Base-by-base conservation (phyloP, 2,329 filamentous ascomycete species). In the Parascedosporium putredinis region DNA sequence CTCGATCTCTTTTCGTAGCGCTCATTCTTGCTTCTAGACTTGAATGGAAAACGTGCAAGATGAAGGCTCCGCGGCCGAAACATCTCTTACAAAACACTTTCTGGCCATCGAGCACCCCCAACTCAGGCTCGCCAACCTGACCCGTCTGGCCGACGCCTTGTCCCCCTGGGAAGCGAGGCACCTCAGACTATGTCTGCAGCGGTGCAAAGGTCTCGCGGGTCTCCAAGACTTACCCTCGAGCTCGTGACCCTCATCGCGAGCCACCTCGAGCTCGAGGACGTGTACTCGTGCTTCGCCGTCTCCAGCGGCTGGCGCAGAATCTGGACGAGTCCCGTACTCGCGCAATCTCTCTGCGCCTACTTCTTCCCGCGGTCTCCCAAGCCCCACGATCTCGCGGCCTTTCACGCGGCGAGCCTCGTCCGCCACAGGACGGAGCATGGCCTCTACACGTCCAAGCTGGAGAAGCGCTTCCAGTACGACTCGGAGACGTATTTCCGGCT, bases 141-240 rank as follows among this genome's bases (percentile, higher is more conserved):
- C 64, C 36, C 29, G n/a, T 2, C 55, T 61, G 16, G 45, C 65
- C 1, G 34, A 51, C 6, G 34, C 38, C 4, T 51, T 65, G 6
- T 62, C 63, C 2, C 34, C 55, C 2, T 60, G 55, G 55, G 62
- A 65, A 10, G 50, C 59, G 2, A 23, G 62, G 3, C 60, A 60
- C 29, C 50, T 63, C n/a, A 55, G 59, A 6, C 34, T 51, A 23
- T 53, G 47, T 24, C 27, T 61, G 9, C 52, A 52, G 7, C n/a
- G 45, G 1, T 51, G 51, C 23, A 45, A 40, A 2, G 50, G 56
- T n/a, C 50, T 64, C 1, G 51, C 27, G 27, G 27, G 27, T 7
- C 38, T 18, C 20, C 16, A 54, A 2, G 54, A 62, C 33, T 53
- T 64, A 0, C 63, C 1, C 45, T 47, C 5, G 63, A 65, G 46